A percentile compares a stretch with the other conserved stretches of the same genome.
phyloP scores from a whole-genome alignment of 2,329 filamentous ascomycete genomes.

The Colletotrichum spinosum region DNA sequence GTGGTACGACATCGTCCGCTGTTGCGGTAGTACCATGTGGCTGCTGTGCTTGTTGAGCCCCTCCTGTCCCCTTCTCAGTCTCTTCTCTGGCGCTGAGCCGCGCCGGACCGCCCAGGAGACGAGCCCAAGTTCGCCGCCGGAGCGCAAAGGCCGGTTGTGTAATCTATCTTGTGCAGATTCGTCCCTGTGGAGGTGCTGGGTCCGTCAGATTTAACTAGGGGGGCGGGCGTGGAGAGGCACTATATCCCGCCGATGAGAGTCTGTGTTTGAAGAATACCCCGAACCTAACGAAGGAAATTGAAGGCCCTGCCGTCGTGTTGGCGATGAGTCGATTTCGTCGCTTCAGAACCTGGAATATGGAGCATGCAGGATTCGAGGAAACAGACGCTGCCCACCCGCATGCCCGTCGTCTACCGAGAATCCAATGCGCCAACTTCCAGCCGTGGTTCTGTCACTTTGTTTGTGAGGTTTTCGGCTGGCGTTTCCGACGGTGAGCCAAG shows the following conservation, averaged over 20 bases:
- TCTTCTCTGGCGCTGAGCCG: slow-evolving; percentile 14
- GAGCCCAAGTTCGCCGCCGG: slow-evolving; percentile 10
- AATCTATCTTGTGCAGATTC: slow-evolving; percentile 34
- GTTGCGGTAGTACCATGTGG: background rate
- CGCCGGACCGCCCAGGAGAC: slow-evolving; percentile 8
- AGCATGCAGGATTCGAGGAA: slow-evolving; percentile 14
- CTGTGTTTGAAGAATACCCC: slow-evolving; percentile 33
- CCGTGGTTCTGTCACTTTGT: slow-evolving; percentile 2
- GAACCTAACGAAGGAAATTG: slow-evolving; percentile 34
- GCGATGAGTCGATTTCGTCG: slow-evolving; percentile 26
- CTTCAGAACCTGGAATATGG: slow-evolving; percentile 5
- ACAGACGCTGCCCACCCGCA: background rate
- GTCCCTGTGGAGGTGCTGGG: slow-evolving; percentile 31
- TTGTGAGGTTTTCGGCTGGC: slow-evolving; percentile 16
- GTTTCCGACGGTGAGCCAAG: slow-evolving; percentile 31
- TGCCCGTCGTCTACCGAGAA: slow-evolving; percentile 19
- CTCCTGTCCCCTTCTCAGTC: background rate
- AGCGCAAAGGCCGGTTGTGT: slow-evolving; percentile 25
- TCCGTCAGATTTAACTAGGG: slow-evolving; percentile 24
- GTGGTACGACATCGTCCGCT: background rate
- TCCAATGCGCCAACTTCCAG: slow-evolving; percentile 11
- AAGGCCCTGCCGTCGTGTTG: slow-evolving; percentile 30
- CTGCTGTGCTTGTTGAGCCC: background rate
- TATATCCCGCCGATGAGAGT: slow-evolving; percentile 35
- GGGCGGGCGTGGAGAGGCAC: slow-evolving; percentile 26